These are phyloP conservation scores for Drechslerella dactyloides DNA, from an alignment of 2,329 filamentous ascomycete species.

Conservation along the genomic window DNA sequence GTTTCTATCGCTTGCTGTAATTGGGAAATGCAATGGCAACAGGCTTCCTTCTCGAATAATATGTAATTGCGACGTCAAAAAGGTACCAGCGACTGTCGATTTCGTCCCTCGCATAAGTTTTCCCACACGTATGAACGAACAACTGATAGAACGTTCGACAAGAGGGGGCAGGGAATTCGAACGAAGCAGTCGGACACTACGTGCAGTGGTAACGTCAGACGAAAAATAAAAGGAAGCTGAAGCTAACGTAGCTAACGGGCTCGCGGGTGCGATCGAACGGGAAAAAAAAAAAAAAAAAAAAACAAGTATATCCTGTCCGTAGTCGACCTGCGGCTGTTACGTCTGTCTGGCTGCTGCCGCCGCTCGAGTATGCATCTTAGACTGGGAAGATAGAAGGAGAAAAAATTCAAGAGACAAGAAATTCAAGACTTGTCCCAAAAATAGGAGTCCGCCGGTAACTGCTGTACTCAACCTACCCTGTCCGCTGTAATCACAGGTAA, in stretches of 20 bases:
- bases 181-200: too few relatives aligned
- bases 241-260: not conserved
- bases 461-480: not conserved
- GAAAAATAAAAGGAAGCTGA: not conserved
- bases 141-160: too few relatives aligned
- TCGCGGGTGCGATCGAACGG: not conserved
- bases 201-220: not conserved
- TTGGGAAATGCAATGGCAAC: not conserved
- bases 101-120: not conserved
- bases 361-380: not conserved
- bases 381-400: not conserved
- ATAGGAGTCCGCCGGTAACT: constrained; percentile 26
- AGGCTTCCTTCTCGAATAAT: not conserved
- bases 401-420: constrained; percentile 11
- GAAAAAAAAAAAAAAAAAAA: not conserved
- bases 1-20: not conserved
- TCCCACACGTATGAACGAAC: not conserved
- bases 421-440: constrained; percentile 16
- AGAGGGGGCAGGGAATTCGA: too few relatives aligned
- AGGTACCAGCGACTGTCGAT: not conserved
- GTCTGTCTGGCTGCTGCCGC: not conserved
- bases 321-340: constrained; percentile 4
- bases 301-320: not conserved
- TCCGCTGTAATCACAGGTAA: not conserved
- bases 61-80: not conserved